Base-by-base conservation (phyloP, 495 filamentous ascomycete species). In the Neurospora tetrasperma region DNA sequence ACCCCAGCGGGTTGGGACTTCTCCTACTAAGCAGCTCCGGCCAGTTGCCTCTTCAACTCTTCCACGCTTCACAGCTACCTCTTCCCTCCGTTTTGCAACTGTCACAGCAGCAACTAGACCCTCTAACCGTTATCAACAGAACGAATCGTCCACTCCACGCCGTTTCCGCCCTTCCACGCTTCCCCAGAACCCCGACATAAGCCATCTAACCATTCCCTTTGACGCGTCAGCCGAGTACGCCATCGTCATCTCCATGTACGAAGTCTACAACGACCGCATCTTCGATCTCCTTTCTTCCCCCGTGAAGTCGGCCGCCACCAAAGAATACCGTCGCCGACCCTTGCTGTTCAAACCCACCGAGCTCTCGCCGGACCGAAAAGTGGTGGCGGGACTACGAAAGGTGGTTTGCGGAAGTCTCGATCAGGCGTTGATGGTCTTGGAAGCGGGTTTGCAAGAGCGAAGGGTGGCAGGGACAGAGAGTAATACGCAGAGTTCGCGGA, bases 211-310 rank as follows among this genome's bases (percentile, higher is more conserved):
- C 11, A 81, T 94, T 1, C 86, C 89, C 6, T 84, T 89, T 73
- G 93, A 96, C 71, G 83, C 86, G 0, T 88, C 88, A 31, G 87
- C 92, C 71, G 94, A 98, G 74, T 98, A 97, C 77, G 90, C 94
- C 5, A 89, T 99, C 72, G 79, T 99, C 9, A 86, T 98, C 1
- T 97, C 93, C 20, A 99, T 98, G 96, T 99, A 98, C 82, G 96
- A 99, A 82, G 96, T 99, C 20, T 98, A 99, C 84, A 98, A 98
- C 80, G 96, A 99, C 81, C 90, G 95, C 14, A 98, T 99, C 70
- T 99, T 96, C 77, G 96, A 99, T 78, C 89, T 99, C 4, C 83
- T 99, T 2, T 90, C 92, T 1, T 85, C 86, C 1, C 82, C 86
- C 12, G 77, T 80, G 69, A 84, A 82, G 72, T 81, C 79, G 12